phyloP scores from a whole-genome alignment of 1,284 basidiomycete genomes.

The Moesziomyces globuligerus region DNA sequence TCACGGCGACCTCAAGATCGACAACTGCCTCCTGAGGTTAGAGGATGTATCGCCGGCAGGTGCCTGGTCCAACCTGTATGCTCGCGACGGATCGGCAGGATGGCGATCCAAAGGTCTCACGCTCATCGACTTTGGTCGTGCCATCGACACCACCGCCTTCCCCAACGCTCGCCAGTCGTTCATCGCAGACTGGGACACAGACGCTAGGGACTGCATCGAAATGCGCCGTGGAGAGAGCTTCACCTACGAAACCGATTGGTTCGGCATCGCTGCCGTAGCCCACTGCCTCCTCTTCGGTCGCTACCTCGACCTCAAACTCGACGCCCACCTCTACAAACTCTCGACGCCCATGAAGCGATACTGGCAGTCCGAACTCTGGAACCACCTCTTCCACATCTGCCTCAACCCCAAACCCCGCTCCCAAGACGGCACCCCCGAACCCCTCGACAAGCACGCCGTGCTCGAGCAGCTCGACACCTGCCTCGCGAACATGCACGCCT shows the following conservation, averaged over 20 bases:
- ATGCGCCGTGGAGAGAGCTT: constrained; percentile 84
- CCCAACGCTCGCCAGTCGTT: constrained; percentile 75
- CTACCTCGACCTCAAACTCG: constrained; percentile 72
- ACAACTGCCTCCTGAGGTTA: constrained; percentile 93
- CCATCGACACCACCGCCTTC: constrained; percentile 86
- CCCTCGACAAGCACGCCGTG: constrained; percentile 77
- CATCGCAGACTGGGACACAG: constrained; percentile 82
- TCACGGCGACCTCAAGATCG: constrained; percentile 98
- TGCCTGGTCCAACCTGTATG: constrained; percentile 80
- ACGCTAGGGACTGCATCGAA: constrained; percentile 86
- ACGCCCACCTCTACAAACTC: constrained; percentile 23
- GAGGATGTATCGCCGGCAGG: constrained; percentile 77
- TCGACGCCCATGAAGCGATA: constrained; percentile 87
- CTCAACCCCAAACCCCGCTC: constrained; percentile 74
- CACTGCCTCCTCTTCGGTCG: constrained; percentile 96
- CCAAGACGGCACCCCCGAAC: not conserved
- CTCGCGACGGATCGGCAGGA: constrained; percentile 79
- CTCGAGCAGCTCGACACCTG: constrained; percentile 71
- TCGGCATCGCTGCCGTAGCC: constrained; percentile 88
- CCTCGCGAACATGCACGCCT: constrained; percentile 83
- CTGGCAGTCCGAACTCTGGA: constrained; percentile 93
- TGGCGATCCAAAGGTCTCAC: constrained; percentile 89
- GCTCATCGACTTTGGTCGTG: constrained; percentile 95
- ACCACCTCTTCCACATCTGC: constrained; percentile 81
- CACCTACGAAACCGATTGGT: constrained; percentile 96